Evolutionary conservation across 495 filamentous ascomycete genomes (phyloP), one percentile per base, ranked within the genome.

Genomic region (Bombardia bombarda): DNA sequence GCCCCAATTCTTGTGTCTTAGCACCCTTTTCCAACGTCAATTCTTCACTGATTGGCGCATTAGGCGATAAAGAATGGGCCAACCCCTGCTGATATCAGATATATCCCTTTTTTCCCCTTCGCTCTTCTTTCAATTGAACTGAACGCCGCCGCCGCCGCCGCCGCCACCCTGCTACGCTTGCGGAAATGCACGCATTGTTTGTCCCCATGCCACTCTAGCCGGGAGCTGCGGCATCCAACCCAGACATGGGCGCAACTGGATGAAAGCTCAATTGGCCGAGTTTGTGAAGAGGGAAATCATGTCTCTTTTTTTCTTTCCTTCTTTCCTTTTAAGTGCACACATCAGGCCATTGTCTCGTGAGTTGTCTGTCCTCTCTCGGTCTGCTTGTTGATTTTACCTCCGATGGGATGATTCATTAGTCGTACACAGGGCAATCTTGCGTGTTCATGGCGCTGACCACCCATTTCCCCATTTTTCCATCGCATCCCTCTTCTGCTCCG

Each of bases 11-110:
- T 21, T 18, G 25, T 31, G 35, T 48, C 45, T 48, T 47, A 40
- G 38, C 45, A 39, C 37, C 26, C 28, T 19, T 18, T 41, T 51
- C 31, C 43, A 57, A 54, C 55, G 53, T 48, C 47, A 46, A 44
- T 37, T 46, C 36, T 12, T 42, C n/a, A 4, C 8, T 51, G 24
- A 63, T 63, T 63, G 58, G 60, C 31, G 7, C 38, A 4, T 19
- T 26, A 40, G 33, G 40, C 40, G 42, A 38, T 33, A 32, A 24
- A 19, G 32, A 40, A 32, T 48, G 48, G 21, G 1, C 26, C 2
- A 3, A 30, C 43, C 30, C 28, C 37, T 34, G 42, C 35, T 47
- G 32, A 54, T 61, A 55, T 61, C 56, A 59, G 44, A 51, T 48
- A 40, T 40, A 17, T 20, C 32, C 22, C 30, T 32, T 22, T 12